Percentiles rank a stretch among this genome's conserved stretches.
phyloP scores from a whole-genome alignment of 2,329 filamentous ascomycete species.

The Fusarium sp. region DNA sequence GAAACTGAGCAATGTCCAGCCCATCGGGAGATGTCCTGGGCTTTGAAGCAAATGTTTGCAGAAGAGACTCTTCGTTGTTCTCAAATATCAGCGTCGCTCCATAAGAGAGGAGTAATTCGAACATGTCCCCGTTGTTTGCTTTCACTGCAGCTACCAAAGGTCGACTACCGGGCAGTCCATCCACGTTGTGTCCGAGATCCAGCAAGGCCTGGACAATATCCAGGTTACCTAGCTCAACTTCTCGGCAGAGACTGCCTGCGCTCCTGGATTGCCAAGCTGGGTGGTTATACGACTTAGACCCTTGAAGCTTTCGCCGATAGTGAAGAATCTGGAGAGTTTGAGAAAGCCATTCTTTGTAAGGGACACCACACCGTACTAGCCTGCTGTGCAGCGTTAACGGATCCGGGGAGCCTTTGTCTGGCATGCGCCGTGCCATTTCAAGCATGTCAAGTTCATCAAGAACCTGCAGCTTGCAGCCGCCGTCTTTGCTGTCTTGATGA shows the following conservation, averaged over 20 bases:
- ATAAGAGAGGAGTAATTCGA: slow-evolving; percentile 7
- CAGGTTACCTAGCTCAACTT: background rate
- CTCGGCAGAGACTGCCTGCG: background rate
- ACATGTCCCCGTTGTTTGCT: slow-evolving; percentile 8
- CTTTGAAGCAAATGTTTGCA: slow-evolving; percentile 6
- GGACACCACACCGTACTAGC: slow-evolving; percentile 3
- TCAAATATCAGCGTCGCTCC: background rate
- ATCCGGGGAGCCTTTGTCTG: background rate
- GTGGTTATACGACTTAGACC: background rate
- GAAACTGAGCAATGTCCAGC: background rate
- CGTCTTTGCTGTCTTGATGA: background rate
- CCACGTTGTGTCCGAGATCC: background rate
- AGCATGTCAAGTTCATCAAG: slow-evolving; percentile 9
- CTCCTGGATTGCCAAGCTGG: background rate
- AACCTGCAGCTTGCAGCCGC: background rate
- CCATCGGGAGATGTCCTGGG: slow-evolving; percentile 1
- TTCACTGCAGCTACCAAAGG: background rate
- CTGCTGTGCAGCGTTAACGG: slow-evolving; percentile 17
- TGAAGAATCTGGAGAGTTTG: slow-evolving; percentile 3
- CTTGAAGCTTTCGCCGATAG: background rate
- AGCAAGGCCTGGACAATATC: slow-evolving; percentile 7
- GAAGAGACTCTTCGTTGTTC: background rate
- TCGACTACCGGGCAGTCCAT: background rate
- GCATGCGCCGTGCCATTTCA: background rate
- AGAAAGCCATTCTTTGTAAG: slow-evolving; percentile 8